These are phyloP conservation scores for Metschnikowia noctiluminum DNA, from an alignment of 805 yeast species.

Conservation along the genomic window DNA sequence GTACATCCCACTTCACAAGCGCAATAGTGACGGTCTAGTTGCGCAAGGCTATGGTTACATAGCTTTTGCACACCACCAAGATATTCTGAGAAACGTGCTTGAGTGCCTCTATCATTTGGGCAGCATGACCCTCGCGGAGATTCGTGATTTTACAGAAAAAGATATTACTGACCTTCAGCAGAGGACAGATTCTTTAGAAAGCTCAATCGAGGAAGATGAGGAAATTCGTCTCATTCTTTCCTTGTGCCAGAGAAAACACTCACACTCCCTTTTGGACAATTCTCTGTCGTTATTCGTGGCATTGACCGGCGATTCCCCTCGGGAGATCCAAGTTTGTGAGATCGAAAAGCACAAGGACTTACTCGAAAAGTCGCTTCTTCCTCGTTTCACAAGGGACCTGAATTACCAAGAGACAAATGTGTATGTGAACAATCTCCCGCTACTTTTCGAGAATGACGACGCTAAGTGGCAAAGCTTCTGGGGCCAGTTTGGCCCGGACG, in stretches of 20 bases:
- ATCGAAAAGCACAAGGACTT: neutral
- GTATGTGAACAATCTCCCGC: constrained; percentile 64
- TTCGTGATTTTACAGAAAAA: constrained; percentile 31
- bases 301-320: neutral
- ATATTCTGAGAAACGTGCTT: constrained; percentile 45
- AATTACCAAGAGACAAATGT: constrained; percentile 66
- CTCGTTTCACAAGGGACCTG: constrained; percentile 20
- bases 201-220: neutral
- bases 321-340: neutral
- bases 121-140: constrained; percentile 46
- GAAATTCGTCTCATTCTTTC: constrained; percentile 21
- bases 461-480: constrained; percentile 37
- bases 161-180: constrained; percentile 25
- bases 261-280: constrained; percentile 22
- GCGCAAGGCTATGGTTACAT: constrained; percentile 41
- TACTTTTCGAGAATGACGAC: constrained; percentile 51
- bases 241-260: constrained; percentile 38
- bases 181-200: neutral
- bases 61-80: constrained; percentile 34
- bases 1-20: constrained; percentile 48
- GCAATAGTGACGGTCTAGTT: constrained; percentile 36
- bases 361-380: neutral
- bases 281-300: neutral
- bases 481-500: constrained; percentile 33
- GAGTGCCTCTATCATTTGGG: constrained; percentile 48